These are phyloP conservation scores for Fusarium albosuccineum DNA, from an alignment of 2,329 filamentous ascomycete species.

Conservation along the genomic window DNA sequence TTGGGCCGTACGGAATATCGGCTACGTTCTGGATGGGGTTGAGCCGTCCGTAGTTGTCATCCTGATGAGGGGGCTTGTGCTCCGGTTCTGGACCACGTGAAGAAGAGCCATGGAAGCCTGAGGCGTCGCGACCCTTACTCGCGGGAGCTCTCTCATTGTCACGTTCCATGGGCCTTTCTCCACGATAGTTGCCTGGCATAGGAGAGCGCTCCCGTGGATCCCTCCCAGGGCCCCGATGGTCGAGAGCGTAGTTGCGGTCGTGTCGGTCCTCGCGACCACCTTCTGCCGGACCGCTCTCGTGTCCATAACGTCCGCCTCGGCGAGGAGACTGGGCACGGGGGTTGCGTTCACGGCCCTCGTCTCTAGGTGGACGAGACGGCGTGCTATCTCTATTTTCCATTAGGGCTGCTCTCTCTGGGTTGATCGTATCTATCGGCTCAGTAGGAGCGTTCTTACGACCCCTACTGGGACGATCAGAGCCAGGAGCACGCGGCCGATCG, in stretches of 20 bases:
- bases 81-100: constrained; percentile 61
- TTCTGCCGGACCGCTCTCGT: constrained; percentile 51
- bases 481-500: constrained; percentile 46
- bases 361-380: constrained; percentile 56
- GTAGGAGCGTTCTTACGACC: constrained; percentile 46
- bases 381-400: constrained; percentile 56
- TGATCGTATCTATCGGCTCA: constrained; percentile 56
- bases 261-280: constrained; percentile 61
- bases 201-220: constrained; percentile 53
- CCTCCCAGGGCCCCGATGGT: constrained; percentile 49
- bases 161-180: constrained; percentile 57
- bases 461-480: constrained; percentile 48
- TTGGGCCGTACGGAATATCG: constrained; percentile 68
- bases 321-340: constrained; percentile 64
- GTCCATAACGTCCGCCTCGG: constrained; percentile 50
- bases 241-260: constrained; percentile 55
- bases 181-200: constrained; percentile 45
- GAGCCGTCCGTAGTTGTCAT: constrained; percentile 73
- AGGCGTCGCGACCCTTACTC: constrained; percentile 58
- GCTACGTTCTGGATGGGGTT: constrained; percentile 63
- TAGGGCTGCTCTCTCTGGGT: constrained; percentile 62
- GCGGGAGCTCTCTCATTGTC: constrained; percentile 48
- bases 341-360: constrained; percentile 60
- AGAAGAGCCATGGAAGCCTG: constrained; percentile 54
- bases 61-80: constrained; percentile 65